Evolutionary conservation across 2,329 filamentous ascomycete genomes (phyloP).

Genomic region (Pestalotiopsis sp.): DNA sequence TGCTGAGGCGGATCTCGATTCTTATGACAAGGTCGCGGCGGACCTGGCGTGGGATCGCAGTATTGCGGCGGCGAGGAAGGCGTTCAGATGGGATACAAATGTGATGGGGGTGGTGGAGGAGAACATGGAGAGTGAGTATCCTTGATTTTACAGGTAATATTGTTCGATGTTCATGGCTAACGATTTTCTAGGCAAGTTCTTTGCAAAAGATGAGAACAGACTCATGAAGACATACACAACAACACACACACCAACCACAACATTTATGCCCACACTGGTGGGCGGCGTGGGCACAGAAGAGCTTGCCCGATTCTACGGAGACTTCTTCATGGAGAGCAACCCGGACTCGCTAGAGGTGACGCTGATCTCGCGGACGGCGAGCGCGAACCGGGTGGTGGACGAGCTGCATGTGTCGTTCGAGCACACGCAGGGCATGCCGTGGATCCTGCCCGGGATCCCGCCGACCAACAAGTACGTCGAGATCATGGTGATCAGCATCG

Average conservation of each 20-base stretch:
- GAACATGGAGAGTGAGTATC: conserved; percentile 53
- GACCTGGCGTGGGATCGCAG: conserved; percentile 71
- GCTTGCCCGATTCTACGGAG: conserved; percentile 63
- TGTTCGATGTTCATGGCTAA: neutral
- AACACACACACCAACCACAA: conserved; percentile 67
- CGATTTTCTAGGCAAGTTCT: conserved; percentile 49
- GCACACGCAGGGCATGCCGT: conserved; percentile 58
- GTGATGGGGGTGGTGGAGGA: conserved; percentile 67
- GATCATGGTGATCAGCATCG: conserved; percentile 63
- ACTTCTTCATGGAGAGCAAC: conserved; percentile 66
- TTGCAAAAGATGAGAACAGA: conserved; percentile 54
- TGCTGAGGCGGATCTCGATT: conserved; percentile 69
- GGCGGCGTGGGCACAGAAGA: conserved; percentile 63
- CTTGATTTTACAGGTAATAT: rapidly evolving
- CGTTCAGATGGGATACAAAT: conserved; percentile 65
- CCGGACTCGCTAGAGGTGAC: conserved; percentile 61
- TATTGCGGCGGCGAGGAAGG: conserved; percentile 58
- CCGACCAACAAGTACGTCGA: conserved; percentile 55
- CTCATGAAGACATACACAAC: conserved; percentile 64
- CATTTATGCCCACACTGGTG: conserved; percentile 65
- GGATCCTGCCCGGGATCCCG: conserved; percentile 62
- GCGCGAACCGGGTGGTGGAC: conserved; percentile 65
- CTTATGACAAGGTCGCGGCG: conserved; percentile 65
- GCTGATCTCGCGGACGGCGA: conserved; percentile 65
- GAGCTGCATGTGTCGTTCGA: conserved; percentile 62